These are phyloP conservation scores for Cytospora piceae DNA, from an alignment of 2,329 filamentous ascomycete genomes.

Conservation along the genomic window DNA sequence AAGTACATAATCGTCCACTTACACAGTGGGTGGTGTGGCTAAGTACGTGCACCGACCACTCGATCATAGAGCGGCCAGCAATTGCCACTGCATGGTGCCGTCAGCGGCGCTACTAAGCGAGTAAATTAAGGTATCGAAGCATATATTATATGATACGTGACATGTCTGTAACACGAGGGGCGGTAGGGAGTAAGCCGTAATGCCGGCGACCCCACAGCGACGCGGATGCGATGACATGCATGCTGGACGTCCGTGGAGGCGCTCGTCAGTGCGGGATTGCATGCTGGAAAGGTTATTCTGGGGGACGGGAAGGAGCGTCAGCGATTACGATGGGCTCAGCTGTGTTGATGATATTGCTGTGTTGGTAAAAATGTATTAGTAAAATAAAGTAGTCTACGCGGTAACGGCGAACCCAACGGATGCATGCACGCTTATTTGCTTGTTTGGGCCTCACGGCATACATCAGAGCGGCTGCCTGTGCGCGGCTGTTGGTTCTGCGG, in stretches of 20 bases:
- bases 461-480: no score
- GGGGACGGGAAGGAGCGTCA: constrained; percentile 9
- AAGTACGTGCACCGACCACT: constrained; percentile 4
- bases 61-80: constrained; percentile 1
- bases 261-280: no score
- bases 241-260: no score
- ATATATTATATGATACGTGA: background rate
- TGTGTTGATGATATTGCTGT: background rate
- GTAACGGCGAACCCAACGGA: background rate
- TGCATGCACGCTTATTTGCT: no score
- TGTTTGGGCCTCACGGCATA: no score
- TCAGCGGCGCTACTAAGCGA: constrained; percentile 17
- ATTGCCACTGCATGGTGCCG: constrained; percentile 9
- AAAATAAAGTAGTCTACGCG: background rate
- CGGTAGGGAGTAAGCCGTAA: constrained; percentile 1
- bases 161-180: background rate
- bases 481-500: background rate
- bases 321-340: constrained; percentile 5
- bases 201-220: constrained; percentile 4
- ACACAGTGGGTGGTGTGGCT: constrained; percentile 6
- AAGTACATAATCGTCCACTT: background rate
- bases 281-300: constrained; percentile 12
- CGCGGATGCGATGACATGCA: no score
- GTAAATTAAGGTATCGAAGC: constrained; percentile 1
- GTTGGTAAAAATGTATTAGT: constrained; percentile 1